A percentile compares a stretch with the other conserved stretches of the same genome.
Evolutionary conservation across 495 filamentous ascomycete genomes (phyloP).

Genomic region (Penicillium simplicissimum): DNA sequence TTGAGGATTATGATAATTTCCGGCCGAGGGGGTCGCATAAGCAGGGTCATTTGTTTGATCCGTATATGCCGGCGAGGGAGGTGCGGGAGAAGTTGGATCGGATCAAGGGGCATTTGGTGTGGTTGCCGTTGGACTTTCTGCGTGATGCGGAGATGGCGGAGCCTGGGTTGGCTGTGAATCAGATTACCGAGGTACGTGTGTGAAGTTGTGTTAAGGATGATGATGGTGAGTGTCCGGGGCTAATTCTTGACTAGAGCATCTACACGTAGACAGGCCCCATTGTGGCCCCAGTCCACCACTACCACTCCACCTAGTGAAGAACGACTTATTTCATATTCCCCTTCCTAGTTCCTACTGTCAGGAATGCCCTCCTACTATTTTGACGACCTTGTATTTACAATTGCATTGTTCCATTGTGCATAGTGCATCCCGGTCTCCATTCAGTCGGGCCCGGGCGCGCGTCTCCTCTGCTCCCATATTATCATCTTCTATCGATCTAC

Average conservation of each 20-base stretch:
- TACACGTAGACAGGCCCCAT: constrained; percentile 35
- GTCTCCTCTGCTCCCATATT: not conserved
- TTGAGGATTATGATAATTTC: constrained; percentile 84
- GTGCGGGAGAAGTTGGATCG: constrained; percentile 72
- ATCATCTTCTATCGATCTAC: not conserved
- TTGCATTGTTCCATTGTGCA: not conserved
- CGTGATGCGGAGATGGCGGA: constrained; percentile 88
- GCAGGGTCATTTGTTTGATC: constrained; percentile 82
- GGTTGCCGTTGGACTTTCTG: constrained; percentile 91
- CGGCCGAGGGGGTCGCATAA: constrained; percentile 66
- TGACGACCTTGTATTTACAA: not conserved
- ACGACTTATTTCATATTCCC: not conserved
- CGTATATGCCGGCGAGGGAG: constrained; percentile 65
- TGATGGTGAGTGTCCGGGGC: not conserved
- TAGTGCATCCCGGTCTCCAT: not conserved
- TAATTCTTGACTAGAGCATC: constrained; percentile 36
- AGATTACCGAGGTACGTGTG: constrained; percentile 69
- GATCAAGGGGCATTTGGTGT: constrained; percentile 88
- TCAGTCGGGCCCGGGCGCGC: not conserved
- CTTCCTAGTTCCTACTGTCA: not conserved
- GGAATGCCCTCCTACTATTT: not conserved
- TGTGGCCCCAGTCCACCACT: not conserved
- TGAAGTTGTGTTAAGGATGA: constrained; percentile 17
- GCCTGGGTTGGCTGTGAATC: constrained; percentile 74
- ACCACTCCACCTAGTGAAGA: too few species aligned